A percentile compares a stretch with the other conserved stretches of the same genome.
Evolutionary conservation across 2,329 filamentous ascomycete genomes (phyloP).

Genomic region (Penicillium sp.): DNA sequence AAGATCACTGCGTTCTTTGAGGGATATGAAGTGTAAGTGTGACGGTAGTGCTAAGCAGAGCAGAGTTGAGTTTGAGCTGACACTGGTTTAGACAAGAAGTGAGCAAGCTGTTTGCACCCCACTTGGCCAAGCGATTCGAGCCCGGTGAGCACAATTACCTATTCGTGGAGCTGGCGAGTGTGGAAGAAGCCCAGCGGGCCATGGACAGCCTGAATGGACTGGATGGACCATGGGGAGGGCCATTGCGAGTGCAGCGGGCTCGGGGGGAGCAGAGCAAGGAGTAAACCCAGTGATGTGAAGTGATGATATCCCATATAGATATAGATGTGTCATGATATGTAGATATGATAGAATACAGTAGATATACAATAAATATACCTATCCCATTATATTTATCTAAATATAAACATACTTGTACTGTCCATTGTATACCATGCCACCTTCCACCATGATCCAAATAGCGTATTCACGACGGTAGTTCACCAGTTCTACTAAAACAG

Average conservation of each 20-base stretch:
- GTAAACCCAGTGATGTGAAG: no score
- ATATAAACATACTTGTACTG: no score
- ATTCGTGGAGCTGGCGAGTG: slow-evolving; percentile 66
- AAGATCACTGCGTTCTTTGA: slow-evolving; percentile 52
- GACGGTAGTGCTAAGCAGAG: neutral
- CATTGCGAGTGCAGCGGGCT: slow-evolving; percentile 45
- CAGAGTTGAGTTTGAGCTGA: neutral
- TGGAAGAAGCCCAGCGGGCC: slow-evolving; percentile 59
- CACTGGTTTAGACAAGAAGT: slow-evolving; percentile 43
- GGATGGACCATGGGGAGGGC: slow-evolving; percentile 45
- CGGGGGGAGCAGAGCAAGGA: slow-evolving; percentile 34
- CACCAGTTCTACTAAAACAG: no score
- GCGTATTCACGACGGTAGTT: no score
- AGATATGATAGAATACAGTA: no score
- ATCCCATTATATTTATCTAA: no score
- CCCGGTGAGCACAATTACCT: slow-evolving; percentile 65
- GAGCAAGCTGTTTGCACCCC: slow-evolving; percentile 62
- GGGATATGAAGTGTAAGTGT: slow-evolving; percentile 47
- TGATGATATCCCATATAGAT: no score
- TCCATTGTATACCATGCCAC: no score
- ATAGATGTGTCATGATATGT: no score
- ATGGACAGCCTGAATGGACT: slow-evolving; percentile 49
- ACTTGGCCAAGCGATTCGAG: slow-evolving; percentile 57
- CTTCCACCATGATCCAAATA: no score
- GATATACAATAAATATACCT: no score